Conservation (phyloP, 2,329 filamentous ascomycete species). For the Paracoccidioides brasiliensis region DNA sequence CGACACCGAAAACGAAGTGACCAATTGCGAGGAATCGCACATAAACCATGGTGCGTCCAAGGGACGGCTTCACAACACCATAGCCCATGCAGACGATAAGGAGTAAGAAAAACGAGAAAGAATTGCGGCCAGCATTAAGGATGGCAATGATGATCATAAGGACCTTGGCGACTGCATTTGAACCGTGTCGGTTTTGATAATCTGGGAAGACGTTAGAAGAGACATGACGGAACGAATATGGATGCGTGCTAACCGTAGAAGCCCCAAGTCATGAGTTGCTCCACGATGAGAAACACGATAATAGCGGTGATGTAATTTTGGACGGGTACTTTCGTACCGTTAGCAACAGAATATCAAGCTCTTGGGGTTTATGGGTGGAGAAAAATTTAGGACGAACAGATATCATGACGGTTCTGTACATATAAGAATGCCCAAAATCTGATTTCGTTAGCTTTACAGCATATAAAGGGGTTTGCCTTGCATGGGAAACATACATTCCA, state of each 20-base stretch:
- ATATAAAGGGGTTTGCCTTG: background rate
- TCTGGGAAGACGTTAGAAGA: conserved; percentile 40
- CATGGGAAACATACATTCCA: conserved; percentile 42
- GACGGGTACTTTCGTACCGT: conserved; percentile 55
- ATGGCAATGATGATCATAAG: conserved; percentile 85
- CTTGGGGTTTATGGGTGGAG: background rate
- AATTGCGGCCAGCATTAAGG: conserved; percentile 86
- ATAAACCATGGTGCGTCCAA: conserved; percentile 88
- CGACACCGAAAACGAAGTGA: conserved; percentile 88
- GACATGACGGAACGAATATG: conserved; percentile 12
- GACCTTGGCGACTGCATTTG: conserved; percentile 68
- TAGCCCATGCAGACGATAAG: conserved; percentile 99
- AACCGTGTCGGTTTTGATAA: conserved; percentile 80
- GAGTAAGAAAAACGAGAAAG: conserved; percentile 94
- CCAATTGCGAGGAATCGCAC: conserved; percentile 81
- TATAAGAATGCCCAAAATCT: conserved; percentile 92
- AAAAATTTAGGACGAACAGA: conserved; percentile 42
- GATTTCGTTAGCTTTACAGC: conserved; percentile 12
- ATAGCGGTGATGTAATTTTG: conserved; percentile 99
- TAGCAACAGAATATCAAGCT: conserved; percentile 18
- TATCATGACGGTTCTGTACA: conserved; percentile 85
- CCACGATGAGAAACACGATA: conserved; percentile 79
- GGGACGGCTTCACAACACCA: conserved; percentile 84
- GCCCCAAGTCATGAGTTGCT: conserved; percentile 97
- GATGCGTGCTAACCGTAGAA: conserved; percentile 60